A percentile compares a stretch with the other conserved stretches of the same genome.
Evolutionary conservation across 208 protist species (phyloP).

Genomic region (Acanthamoeba culbertsoni): DNA sequence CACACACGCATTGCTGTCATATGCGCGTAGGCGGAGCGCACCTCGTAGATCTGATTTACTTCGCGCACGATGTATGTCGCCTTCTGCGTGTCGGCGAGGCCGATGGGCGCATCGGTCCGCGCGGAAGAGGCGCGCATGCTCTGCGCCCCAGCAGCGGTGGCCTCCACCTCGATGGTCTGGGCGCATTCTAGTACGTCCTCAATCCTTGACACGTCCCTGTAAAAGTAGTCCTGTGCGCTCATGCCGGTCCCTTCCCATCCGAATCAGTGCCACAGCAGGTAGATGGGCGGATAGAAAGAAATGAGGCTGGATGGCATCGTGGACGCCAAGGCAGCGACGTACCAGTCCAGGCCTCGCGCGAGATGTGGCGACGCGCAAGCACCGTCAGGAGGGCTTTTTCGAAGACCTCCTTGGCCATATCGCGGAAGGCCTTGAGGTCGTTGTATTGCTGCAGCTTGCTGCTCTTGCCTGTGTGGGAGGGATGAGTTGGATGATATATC

Average conservation of each 20-base stretch:
- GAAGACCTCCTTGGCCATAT: not conserved
- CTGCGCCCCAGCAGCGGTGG: not conserved
- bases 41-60: conserved; percentile 1
- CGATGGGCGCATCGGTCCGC: not conserved
- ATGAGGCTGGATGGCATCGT: not conserved
- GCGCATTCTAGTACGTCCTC: not conserved
- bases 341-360: not conserved
- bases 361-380: not conserved
- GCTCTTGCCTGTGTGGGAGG: not conserved
- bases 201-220: not conserved
- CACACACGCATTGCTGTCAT: not conserved
- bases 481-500: too few relatives aligned
- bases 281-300: not conserved
- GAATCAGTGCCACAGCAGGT: not conserved
- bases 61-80: not conserved
- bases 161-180: not conserved
- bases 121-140: not conserved
- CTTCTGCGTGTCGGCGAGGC: not conserved
- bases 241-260: not conserved
- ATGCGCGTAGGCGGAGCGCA: not conserved
- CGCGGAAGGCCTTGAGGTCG: not conserved
- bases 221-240: not conserved
- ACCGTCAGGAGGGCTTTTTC: not conserved
- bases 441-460: not conserved
- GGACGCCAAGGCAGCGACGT: not conserved